Evolutionary conservation across 2,329 filamentous ascomycete genomes (phyloP), one percentile per base, ranked within the genome.

Genomic region (Aspergillus sp.): DNA sequence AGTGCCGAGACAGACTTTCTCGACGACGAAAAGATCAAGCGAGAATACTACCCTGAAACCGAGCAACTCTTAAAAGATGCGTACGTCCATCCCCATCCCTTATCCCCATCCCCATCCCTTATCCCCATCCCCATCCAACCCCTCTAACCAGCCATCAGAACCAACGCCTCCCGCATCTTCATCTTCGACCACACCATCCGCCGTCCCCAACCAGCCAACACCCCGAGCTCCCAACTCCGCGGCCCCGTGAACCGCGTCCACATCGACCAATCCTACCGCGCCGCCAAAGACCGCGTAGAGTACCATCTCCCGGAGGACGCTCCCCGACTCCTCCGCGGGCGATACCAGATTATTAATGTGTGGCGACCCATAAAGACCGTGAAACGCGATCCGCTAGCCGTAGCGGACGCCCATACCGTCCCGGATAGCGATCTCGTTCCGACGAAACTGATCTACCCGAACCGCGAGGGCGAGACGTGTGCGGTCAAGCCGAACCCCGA

Each of bases 141-240:
- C 19, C 19, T 19, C 10, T 25, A 28, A 28, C 25, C 7, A 28
- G 25, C 25, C 25, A 28, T 28, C 25, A 28, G 25, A 8, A 28
- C 25, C 25, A 28, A 28, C 25, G 6, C 7, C 25, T 8, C 25
- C 23, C 71, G 74, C 4, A 71, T 82, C 32, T 73, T 82, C 53
- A 80, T 83, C 57, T 83, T 83, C 68, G 81, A 82, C 67, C 81
- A 83, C 62, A 82, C 80, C 4, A 81, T 83, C 63, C 78, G 81
- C 25, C 76, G 77, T 1, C 68, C 76, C 57, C 70, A 67, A 2
- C 69, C 71, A 10, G 73, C 72, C 1, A 61, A 65, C 7, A 72
- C 75, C 4, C 71, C 71, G 9, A 74, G 72, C 1, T 63, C 65
- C 8, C 72, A 76, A 55, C 56, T 68, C 13, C 78, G 81, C 36